These are phyloP conservation scores for Lolium multiflorum DNA, from an alignment of 176 grass and related monocot genomes.

Conservation along the genomic window DNA sequence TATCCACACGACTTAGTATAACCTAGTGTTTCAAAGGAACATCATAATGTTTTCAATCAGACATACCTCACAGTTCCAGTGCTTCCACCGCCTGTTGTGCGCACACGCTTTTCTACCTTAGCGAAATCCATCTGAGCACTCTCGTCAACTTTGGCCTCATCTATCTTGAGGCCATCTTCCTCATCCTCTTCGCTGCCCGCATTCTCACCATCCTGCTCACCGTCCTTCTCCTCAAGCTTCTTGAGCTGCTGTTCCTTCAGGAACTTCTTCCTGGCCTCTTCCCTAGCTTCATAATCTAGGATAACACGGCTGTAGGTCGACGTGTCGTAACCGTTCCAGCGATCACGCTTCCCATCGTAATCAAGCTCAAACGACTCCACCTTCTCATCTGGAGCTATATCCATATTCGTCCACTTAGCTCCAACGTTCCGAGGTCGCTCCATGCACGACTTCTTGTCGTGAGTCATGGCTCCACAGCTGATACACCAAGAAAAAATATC, in stretches of 20 bases:
- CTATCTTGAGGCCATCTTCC: conserved; percentile 81
- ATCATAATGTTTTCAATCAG: neutral
- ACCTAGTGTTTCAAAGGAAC: neutral
- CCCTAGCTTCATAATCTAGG: conserved; percentile 79
- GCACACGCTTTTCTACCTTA: conserved; percentile 96
- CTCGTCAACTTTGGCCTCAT: conserved; percentile 98
- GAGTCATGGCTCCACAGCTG: conserved; percentile 96
- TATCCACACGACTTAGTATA: neutral
- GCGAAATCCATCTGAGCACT: conserved; percentile 97
- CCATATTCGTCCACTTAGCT: conserved; percentile 77
- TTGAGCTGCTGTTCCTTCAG: conserved; percentile 93
- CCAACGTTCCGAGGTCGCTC: conserved; percentile 75
- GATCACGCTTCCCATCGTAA: conserved; percentile 94
- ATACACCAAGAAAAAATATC: conserved; percentile 17
- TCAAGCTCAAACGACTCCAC: conserved; percentile 94
- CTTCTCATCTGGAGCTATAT: conserved; percentile 92
- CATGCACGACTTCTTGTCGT: conserved; percentile 88
- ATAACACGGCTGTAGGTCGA: conserved; percentile 86
- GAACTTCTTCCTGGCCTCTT: conserved; percentile 90
- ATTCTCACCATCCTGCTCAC: conserved; percentile 54
- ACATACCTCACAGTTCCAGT: conserved; percentile 92
- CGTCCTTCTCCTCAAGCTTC: conserved; percentile 92
- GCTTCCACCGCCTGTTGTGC: conserved; percentile 96
- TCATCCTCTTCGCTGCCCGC: conserved; percentile 76
- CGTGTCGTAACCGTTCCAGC: conserved; percentile 92